Base-by-base conservation (phyloP, 495 filamentous ascomycete genomes). In the Hypoxylon crocopeplum region DNA sequence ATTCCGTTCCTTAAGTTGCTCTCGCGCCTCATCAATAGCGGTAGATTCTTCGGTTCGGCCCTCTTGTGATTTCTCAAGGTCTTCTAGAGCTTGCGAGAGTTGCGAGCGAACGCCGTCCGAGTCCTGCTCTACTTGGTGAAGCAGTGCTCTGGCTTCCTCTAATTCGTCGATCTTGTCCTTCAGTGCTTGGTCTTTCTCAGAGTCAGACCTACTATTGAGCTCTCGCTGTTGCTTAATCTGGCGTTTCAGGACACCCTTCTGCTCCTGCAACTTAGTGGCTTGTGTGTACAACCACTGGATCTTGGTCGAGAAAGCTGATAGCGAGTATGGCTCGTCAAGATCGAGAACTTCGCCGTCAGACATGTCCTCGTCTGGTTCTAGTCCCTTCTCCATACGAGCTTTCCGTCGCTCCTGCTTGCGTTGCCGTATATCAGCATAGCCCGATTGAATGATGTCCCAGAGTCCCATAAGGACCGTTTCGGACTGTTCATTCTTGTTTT, bases 171-270 rank as follows among this genome's bases (percentile, higher is more conserved):
- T 73, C 57, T 77, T 79, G 33, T 71, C 62, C 16, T 67, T 63
- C n/a, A 84, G 55, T 48, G 82, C 82, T 16, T 80, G 78, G 52
- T 84, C 82, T 53, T 87, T 87, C 52, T 86, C 84, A 2, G 78
- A 75, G 40, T 82, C 83, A 44, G 77, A 80, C 59, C 77, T 79
- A 80, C 79, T 89, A 69, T 92, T 94, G 44, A 96, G 81, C 64
- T 94, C 91, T 33, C 91, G 87, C 72, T 97, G 92, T 69, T 96
- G 91, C 73, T 95, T 91, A 62, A 96, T 91, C 62, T 97, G 92
- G 2, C 90, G 86, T 56, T 89, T 87, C 17, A 96, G 73, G 13
- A 92, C 92, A 41, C 82, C 82, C 71, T 96, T 92, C 59, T 96
- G 91, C 57, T 96, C 91, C 30, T 88, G 82, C 17, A 96, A 74